A percentile compares a stretch with the other conserved stretches of the same genome.
Evolutionary conservation across 192 early-diverging fungal genomes (phyloP).

Genomic region (Paraglomus brasilianum): DNA sequence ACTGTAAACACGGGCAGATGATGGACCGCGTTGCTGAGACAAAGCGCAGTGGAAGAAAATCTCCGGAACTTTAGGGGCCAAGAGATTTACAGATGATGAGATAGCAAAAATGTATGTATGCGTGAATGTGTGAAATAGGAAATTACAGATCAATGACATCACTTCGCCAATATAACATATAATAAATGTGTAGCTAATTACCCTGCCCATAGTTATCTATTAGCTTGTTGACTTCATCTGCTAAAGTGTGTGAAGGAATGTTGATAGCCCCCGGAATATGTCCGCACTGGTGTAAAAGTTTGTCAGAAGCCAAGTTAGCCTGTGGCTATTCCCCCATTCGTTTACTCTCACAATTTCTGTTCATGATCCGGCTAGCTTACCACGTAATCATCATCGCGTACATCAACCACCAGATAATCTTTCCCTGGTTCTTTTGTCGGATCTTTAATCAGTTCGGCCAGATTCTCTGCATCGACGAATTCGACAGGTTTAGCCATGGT

Average conservation of each 20-base stretch:
- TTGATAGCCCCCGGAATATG: slow-evolving; percentile 80
- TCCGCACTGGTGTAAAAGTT: slow-evolving; percentile 51
- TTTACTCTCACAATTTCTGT: not conserved
- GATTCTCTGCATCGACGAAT: slow-evolving; percentile 48
- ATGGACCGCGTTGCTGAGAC: slow-evolving; percentile 81
- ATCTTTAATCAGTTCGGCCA: slow-evolving; percentile 58
- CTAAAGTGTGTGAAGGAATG: slow-evolving; percentile 66
- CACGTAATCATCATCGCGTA: slow-evolving; percentile 59
- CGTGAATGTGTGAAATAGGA: no score
- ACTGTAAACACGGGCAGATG: slow-evolving; percentile 62
- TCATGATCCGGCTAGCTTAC: slow-evolving; percentile 33
- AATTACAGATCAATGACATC: no score
- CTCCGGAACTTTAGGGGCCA: slow-evolving; percentile 47
- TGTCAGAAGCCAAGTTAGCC: slow-evolving; percentile 30
- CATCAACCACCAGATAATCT: slow-evolving; percentile 78
- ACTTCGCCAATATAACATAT: no score
- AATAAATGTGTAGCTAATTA: no score
- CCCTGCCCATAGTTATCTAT: slow-evolving; percentile 49
- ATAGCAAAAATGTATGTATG: no score
- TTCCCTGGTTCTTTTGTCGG: slow-evolving; percentile 51
- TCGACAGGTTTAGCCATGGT: slow-evolving; percentile 22
- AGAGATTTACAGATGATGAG: no score
- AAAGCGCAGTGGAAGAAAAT: slow-evolving; percentile 87
- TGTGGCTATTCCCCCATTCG: not conserved
- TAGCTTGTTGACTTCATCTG: slow-evolving; percentile 41